These are phyloP conservation scores for Arthrobotrys sphaeroides DNA, from an alignment of 2,329 filamentous ascomycete species.

Conservation along the genomic window DNA sequence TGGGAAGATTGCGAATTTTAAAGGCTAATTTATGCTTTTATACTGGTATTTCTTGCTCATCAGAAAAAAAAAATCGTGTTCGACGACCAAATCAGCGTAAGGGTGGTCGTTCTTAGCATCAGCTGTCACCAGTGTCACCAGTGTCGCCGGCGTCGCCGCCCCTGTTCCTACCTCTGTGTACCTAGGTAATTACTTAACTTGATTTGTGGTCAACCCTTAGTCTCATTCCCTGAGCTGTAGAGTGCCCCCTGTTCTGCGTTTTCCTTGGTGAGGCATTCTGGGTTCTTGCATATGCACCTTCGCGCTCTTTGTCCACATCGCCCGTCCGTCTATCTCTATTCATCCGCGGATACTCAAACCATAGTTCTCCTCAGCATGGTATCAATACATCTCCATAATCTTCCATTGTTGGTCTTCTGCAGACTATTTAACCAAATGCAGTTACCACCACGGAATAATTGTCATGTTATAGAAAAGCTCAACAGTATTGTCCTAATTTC, in stretches of 20 bases:
- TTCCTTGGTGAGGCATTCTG: background rate
- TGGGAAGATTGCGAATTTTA: background rate
- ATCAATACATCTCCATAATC: no score
- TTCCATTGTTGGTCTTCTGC: no score
- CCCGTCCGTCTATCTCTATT: no score
- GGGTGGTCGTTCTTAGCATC: background rate
- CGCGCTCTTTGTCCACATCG: background rate
- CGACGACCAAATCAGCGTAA: background rate
- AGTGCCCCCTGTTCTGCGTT: no score
- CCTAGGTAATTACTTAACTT: background rate
- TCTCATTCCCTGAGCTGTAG: no score
- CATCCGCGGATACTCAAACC: no score
- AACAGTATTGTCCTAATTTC: no score
- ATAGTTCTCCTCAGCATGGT: no score
- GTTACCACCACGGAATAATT: no score
- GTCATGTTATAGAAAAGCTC: no score
- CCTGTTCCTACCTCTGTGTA: background rate
- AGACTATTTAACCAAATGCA: no score
- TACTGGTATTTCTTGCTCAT: background rate
- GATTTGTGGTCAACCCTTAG: background rate
- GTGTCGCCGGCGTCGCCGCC: background rate
- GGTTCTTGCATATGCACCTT: background rate
- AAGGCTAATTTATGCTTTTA: background rate
- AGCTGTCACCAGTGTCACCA: no score
- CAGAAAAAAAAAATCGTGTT: background rate